These are phyloP conservation scores for Hypoxylon sp. DNA, from an alignment of 2,329 filamentous ascomycete genomes.

Conservation along the genomic window DNA sequence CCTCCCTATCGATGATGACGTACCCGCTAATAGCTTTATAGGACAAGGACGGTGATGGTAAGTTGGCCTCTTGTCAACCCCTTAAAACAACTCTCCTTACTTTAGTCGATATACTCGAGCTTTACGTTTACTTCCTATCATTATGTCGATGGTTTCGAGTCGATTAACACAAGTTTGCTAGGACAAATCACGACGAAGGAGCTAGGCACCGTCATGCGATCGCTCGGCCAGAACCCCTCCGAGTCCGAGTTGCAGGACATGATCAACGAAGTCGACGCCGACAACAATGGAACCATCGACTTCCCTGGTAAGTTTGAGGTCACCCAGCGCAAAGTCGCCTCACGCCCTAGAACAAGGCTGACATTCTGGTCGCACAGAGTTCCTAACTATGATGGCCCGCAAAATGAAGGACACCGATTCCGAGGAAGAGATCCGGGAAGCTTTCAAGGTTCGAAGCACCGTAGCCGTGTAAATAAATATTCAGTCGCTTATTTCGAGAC, in stretches of 20 bases:
- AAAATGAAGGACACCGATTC: constrained; percentile 97
- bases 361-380: constrained; percentile 70
- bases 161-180: constrained; percentile 56
- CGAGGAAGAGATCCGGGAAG: constrained; percentile 90
- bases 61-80: constrained; percentile 56
- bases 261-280: constrained; percentile 94
- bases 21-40: constrained; percentile 58
- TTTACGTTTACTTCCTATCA: constrained; percentile 8
- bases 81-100: constrained; percentile 8
- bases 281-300: constrained; percentile 94
- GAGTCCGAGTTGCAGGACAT: constrained; percentile 93
- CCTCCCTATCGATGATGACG: constrained; percentile 45
- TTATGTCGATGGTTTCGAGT: constrained; percentile 7
- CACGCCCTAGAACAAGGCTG: constrained; percentile 49
- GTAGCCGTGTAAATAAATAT: constrained; percentile 13
- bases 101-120: constrained; percentile 20
- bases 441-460: constrained; percentile 78
- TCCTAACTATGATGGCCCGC: constrained; percentile 93
- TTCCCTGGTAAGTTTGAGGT: constrained; percentile 78
- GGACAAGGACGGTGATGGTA: constrained; percentile 94
- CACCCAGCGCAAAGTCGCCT: constrained; percentile 25
- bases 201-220: constrained; percentile 91
- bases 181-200: constrained; percentile 95
- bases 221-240: constrained; percentile 89
- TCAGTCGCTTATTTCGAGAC: constrained; percentile 40